These are phyloP conservation scores for Kuraishia ogatae DNA, from an alignment of 805 yeast species.

Conservation along the genomic window DNA sequence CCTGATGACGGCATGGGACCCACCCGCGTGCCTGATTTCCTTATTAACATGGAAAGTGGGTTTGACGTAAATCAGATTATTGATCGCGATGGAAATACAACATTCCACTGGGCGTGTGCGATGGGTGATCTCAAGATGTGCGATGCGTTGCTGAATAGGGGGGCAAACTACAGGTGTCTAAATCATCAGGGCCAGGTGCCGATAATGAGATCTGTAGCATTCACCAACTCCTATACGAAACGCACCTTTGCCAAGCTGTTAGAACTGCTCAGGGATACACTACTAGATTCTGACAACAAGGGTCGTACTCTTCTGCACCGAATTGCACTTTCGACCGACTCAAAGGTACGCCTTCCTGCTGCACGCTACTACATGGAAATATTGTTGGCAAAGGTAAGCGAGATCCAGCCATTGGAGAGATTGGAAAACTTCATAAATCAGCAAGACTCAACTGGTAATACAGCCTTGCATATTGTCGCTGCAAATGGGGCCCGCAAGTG, in stretches of 20 bases:
- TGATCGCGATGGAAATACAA: constrained; percentile 91
- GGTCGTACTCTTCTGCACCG: constrained; percentile 82
- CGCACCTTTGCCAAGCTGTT: constrained; percentile 73
- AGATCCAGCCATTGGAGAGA: constrained; percentile 52
- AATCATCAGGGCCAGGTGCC: constrained; percentile 82
- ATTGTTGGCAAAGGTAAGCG: constrained; percentile 63
- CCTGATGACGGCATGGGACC: constrained; percentile 41
- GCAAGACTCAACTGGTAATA: constrained; percentile 49
- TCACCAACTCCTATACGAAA: constrained; percentile 79
- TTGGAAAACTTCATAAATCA: constrained; percentile 47
- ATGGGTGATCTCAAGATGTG: constrained; percentile 80
- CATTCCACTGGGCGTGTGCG: constrained; percentile 97
- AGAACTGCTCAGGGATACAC: constrained; percentile 65
- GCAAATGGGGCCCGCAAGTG: constrained; percentile 35
- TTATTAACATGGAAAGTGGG: constrained; percentile 53
- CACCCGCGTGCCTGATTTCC: constrained; percentile 50
- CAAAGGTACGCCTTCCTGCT: constrained; percentile 64
- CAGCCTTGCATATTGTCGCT: constrained; percentile 44
- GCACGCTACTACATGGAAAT: constrained; percentile 78
- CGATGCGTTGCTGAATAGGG: constrained; percentile 64
- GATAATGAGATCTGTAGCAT: constrained; percentile 72
- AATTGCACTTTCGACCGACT: constrained; percentile 61
- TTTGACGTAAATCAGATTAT: constrained; percentile 72
- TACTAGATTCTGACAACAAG: constrained; percentile 67
- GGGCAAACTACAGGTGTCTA: constrained; percentile 55